Evolutionary conservation across 2,329 filamentous ascomycete genomes (phyloP).

Genomic region (Aureobasidium sp.): DNA sequence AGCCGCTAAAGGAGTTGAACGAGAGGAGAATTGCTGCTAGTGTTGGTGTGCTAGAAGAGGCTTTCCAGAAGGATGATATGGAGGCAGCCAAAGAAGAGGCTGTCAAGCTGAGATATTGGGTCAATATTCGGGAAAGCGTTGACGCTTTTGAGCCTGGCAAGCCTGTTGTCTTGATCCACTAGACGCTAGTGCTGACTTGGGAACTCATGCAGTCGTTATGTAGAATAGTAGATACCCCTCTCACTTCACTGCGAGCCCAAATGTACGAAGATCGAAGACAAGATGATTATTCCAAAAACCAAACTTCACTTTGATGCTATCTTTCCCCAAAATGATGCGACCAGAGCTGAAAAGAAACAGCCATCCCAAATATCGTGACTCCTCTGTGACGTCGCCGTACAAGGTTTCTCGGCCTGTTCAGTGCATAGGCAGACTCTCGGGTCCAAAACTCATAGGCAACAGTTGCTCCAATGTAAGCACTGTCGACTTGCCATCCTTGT

Average conservation of each 20-base stretch:
- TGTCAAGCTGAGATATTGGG: constrained; percentile 79
- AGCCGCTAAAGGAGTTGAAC: constrained; percentile 54
- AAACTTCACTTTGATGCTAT: neutral
- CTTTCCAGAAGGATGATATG: constrained; percentile 59
- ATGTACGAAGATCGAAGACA: neutral
- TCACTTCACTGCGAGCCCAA: neutral
- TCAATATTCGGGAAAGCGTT: constrained; percentile 73
- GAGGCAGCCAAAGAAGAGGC: constrained; percentile 61
- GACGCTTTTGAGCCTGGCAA: constrained; percentile 77
- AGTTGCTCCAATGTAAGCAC: constrained; percentile 59
- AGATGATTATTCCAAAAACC: neutral
- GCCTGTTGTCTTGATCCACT: constrained; percentile 49
- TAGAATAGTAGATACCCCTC: constrained; percentile 12
- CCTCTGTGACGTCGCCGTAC: neutral
- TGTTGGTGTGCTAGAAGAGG: constrained; percentile 52
- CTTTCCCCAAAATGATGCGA: neutral
- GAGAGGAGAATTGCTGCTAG: constrained; percentile 55
- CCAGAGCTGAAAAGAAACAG: neutral
- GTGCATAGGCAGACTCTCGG: constrained; percentile 31
- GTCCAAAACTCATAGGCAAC: constrained; percentile 46
- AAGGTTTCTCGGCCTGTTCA: neutral
- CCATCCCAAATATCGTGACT: neutral
- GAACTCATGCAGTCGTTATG: neutral
- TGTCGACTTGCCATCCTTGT: constrained; percentile 65
- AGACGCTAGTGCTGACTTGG: constrained; percentile 15